phyloP scores from a whole-genome alignment of 768 basidiomycete genomes.

The Plicaturopsis crispa region DNA sequence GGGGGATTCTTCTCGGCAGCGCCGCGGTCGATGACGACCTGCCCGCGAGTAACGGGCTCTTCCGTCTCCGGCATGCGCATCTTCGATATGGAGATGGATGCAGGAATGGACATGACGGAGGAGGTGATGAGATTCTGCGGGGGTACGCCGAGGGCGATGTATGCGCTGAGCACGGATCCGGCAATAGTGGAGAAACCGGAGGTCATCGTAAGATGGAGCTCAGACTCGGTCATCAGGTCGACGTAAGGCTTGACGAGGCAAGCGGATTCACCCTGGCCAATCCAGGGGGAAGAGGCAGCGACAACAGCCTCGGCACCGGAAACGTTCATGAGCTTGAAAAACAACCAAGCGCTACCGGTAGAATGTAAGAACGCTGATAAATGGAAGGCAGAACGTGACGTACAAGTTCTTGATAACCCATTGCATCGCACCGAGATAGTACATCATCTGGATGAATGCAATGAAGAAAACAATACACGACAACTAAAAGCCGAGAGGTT shows the following conservation, averaged over 20 bases:
- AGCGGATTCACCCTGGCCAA: slow-evolving; percentile 86
- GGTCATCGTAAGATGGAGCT: slow-evolving; percentile 85
- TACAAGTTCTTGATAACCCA: slow-evolving; percentile 86
- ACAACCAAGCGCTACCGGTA: slow-evolving; percentile 71
- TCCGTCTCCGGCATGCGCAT: slow-evolving; percentile 79
- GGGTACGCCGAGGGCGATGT: slow-evolving; percentile 73
- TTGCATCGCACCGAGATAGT: slow-evolving; percentile 89
- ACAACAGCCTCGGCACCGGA: slow-evolving; percentile 96
- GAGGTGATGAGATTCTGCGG: slow-evolving; percentile 78
- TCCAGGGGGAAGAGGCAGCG: slow-evolving; percentile 88
- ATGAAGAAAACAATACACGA: slow-evolving; percentile 89
- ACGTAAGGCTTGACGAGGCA: slow-evolving; percentile 82
- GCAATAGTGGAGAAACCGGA: slow-evolving; percentile 93
- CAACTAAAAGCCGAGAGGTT: slow-evolving; percentile 46
- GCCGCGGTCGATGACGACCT: slow-evolving; percentile 77
- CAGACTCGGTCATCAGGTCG: slow-evolving; percentile 78
- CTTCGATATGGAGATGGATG: slow-evolving; percentile 89
- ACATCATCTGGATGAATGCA: slow-evolving; percentile 87
- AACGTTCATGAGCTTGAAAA: slow-evolving; percentile 85
- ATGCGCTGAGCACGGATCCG: slow-evolving; percentile 82
- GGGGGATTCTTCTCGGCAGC: slow-evolving; percentile 35
- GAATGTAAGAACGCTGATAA: slow-evolving; percentile 1
- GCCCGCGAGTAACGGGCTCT: slow-evolving; percentile 80
- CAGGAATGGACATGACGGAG: slow-evolving; percentile 93
- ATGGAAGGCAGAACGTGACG: slow-evolving; percentile 15